Conservation (phyloP, 768 basidiomycete species). For the Amanita phalloides region DNA sequence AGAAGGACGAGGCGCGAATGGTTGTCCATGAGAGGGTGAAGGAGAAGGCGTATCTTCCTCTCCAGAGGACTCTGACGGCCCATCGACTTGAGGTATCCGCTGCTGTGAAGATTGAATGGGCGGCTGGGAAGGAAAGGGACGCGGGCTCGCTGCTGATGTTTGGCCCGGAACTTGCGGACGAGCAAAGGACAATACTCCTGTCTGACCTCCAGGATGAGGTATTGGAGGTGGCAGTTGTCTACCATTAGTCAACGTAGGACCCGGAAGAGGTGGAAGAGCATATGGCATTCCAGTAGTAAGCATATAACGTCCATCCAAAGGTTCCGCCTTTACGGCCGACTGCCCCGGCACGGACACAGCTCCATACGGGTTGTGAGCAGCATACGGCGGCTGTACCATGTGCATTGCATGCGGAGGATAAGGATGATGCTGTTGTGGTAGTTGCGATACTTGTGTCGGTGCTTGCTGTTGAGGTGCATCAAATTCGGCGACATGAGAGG, state of each 20-base stretch:
- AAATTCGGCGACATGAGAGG: constrained; percentile 94
- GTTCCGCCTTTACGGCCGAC: constrained; percentile 62
- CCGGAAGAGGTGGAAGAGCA: constrained; percentile 51
- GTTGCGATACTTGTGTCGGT: constrained; percentile 29
- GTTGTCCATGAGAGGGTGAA: constrained; percentile 37
- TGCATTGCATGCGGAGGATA: constrained; percentile 56
- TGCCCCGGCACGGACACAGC: constrained; percentile 29
- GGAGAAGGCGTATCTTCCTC: constrained; percentile 56
- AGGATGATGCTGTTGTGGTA: constrained; percentile 35
- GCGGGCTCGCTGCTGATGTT: constrained; percentile 4
- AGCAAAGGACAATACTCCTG: constrained; percentile 46
- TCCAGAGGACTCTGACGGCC: constrained; percentile 61
- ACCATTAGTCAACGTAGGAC: constrained; percentile 49
- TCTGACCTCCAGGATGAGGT: constrained; percentile 46
- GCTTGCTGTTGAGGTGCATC: constrained; percentile 36
- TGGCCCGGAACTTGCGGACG: constrained; percentile 12
- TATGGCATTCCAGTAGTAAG: constrained; percentile 38
- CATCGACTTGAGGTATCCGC: constrained; percentile 73
- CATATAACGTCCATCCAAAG: constrained; percentile 59
- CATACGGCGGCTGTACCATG: constrained; percentile 52
- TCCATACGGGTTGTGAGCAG: constrained; percentile 42
- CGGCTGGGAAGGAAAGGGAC: constrained; percentile 14
- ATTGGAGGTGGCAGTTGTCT: constrained; percentile 28
- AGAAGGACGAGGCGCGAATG: constrained; percentile 58
- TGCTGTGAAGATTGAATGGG: constrained; percentile 9